Evolutionary conservation across 2,329 filamentous ascomycete genomes (phyloP).

Genomic region (Aspergillus hortae): DNA sequence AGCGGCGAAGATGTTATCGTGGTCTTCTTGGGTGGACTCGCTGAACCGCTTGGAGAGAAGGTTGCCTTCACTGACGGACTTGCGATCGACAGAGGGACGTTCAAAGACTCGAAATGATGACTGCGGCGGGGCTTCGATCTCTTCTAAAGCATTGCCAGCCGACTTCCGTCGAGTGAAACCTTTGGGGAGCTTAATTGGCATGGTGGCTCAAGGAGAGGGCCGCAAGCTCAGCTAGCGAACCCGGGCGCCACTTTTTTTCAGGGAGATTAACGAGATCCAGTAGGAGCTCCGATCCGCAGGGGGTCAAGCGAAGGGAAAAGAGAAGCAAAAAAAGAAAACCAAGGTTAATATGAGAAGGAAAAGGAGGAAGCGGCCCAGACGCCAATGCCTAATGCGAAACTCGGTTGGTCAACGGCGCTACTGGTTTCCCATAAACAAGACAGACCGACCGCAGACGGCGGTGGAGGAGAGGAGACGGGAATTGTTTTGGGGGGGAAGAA

Average conservation of each 20-base stretch:
- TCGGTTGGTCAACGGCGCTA: constrained; percentile 9
- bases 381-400: neutral
- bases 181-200: constrained; percentile 57
- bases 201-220: constrained; percentile 21
- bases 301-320: neutral
- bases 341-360: neutral
- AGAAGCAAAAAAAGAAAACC: neutral
- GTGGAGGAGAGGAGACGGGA: neutral
- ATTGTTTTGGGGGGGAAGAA: constrained; percentile 8
- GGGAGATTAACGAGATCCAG: constrained; percentile 10
- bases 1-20: constrained; percentile 39
- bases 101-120: constrained; percentile 55
- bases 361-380: neutral
- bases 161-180: constrained; percentile 54
- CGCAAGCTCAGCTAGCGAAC: constrained; percentile 10
- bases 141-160: constrained; percentile 52
- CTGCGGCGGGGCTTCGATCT: constrained; percentile 37
- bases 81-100: constrained; percentile 43
- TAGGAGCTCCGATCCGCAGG: constrained; percentile 8
- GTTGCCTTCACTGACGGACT: constrained; percentile 42
- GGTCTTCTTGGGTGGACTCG: constrained; percentile 32
- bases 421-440: constrained; percentile 16
- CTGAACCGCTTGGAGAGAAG: constrained; percentile 31
- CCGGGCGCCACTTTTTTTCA: constrained; percentile 8
- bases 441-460: constrained; percentile 1